A percentile compares a stretch with the other conserved stretches of the same genome.
These are phyloP conservation scores for Fusarium bulbicola DNA, from an alignment of 2,329 filamentous ascomycete species.

Conservation along the genomic window DNA sequence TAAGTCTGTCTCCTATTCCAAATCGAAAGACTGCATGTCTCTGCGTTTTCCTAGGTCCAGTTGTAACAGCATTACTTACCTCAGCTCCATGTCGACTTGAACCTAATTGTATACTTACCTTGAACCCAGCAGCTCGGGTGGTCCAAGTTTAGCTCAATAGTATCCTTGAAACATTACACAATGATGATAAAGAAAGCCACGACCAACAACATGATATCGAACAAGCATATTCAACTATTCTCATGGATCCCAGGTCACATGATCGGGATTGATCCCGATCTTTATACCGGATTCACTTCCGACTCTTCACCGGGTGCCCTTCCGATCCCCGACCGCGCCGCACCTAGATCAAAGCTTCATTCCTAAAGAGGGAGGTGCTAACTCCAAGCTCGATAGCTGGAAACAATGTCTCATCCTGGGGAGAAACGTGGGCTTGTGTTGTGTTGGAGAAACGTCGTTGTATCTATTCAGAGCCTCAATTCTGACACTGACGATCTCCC, in stretches of 20 bases:
- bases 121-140: too few relatives aligned
- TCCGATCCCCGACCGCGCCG: conserved; percentile 4
- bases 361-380: conserved; percentile 13
- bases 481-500: conserved; percentile 71
- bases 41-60: neutral
- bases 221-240: neutral
- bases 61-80: neutral
- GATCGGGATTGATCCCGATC: conserved; percentile 1
- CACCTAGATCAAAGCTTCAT: neutral
- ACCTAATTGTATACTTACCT: neutral
- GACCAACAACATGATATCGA: neutral
- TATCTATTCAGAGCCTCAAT: conserved; percentile 62
- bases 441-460: conserved; percentile 41
- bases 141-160: neutral
- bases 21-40: too few relatives aligned
- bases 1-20: neutral
- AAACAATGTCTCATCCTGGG: neutral
- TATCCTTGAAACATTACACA: neutral
- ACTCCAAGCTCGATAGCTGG: neutral
- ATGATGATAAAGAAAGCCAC: neutral
- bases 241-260: neutral
- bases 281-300: neutral
- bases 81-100: neutral
- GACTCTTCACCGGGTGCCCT: neutral
- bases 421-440: neutral